Evolutionary conservation across 805 yeast genomes (phyloP).

Genomic region (Yamadazyma tumulicola): DNA sequence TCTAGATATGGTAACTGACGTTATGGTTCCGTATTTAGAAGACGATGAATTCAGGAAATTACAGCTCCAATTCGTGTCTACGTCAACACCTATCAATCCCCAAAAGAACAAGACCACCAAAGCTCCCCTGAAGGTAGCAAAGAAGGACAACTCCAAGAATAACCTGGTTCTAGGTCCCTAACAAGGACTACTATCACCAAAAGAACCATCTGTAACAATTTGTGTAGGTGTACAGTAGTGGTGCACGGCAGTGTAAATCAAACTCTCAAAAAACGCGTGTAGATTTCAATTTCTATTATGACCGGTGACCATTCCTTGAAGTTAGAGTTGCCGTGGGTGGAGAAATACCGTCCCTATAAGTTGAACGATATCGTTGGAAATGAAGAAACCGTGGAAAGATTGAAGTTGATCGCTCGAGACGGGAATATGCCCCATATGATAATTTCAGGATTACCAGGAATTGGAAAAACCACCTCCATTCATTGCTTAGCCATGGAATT

Average conservation of each 20-base stretch:
- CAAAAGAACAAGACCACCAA: too few species aligned
- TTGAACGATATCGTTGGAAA: constrained; percentile 91
- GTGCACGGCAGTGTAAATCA: too few species aligned
- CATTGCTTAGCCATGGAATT: constrained; percentile 85
- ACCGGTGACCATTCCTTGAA: constrained; percentile 11
- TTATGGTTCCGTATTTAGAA: constrained; percentile 45
- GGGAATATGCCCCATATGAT: constrained; percentile 98
- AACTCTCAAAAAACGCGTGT: constrained; percentile 1
- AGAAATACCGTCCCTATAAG: constrained; percentile 82
- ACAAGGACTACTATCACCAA: too few species aligned
- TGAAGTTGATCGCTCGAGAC: constrained; percentile 79
- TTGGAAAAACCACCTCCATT: constrained; percentile 93
- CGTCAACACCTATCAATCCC: constrained; percentile 43
- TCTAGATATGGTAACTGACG: constrained; percentile 30
- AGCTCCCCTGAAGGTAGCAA: too few species aligned
- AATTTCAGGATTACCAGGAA: constrained; percentile 94
- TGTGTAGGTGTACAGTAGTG: too few species aligned
- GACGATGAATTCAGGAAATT: constrained; percentile 24
- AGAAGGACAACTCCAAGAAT: too few species aligned
- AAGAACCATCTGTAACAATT: too few species aligned
- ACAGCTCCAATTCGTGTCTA: constrained; percentile 40
- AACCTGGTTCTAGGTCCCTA: too few species aligned
- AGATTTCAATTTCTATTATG: constrained; percentile 5
- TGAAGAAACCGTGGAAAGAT: constrained; percentile 79
- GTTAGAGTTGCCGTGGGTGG: constrained; percentile 62